A percentile compares a stretch with the other conserved stretches of the same genome.
phyloP scores from a whole-genome alignment of 2,329 filamentous ascomycete species.

The Paraconiothyrium sp. region DNA sequence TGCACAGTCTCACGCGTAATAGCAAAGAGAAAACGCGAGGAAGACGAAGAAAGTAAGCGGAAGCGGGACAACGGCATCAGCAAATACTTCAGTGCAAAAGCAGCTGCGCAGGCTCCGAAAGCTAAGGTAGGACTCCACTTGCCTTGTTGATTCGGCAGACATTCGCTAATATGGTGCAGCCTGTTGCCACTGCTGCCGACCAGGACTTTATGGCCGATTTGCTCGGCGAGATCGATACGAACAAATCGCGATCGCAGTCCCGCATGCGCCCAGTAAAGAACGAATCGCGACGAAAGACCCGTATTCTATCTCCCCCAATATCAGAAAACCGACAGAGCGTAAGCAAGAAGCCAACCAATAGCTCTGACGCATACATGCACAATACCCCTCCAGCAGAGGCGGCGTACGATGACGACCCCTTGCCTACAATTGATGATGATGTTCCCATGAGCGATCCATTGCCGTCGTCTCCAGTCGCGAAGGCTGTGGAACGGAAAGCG shows the following conservation, averaged over 20 bases:
- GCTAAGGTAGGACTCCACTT: constrained; percentile 72
- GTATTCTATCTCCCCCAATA: constrained; percentile 80
- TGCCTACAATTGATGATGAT: constrained; percentile 68
- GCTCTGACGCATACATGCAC: constrained; percentile 56
- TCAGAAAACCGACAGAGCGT: constrained; percentile 52
- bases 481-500: constrained; percentile 77
- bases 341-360: constrained; percentile 31
- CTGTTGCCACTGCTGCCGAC: constrained; percentile 83
- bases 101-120: constrained; percentile 71
- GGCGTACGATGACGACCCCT: constrained; percentile 63
- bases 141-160: neutral
- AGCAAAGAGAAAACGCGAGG: constrained; percentile 89
- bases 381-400: constrained; percentile 52
- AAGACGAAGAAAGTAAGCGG: constrained; percentile 84
- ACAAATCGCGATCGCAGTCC: constrained; percentile 65
- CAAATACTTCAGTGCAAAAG: constrained; percentile 90
- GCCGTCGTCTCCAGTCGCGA: constrained; percentile 86
- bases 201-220: constrained; percentile 86
- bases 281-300: constrained; percentile 78
- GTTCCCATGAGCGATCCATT: constrained; percentile 82
- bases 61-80: constrained; percentile 91
- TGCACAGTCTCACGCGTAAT: constrained; percentile 29
- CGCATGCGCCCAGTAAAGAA: constrained; percentile 74
- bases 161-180: constrained; percentile 58
- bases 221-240: constrained; percentile 87